Percentiles rank a stretch among this genome's conserved stretches.
These are phyloP conservation scores for Podospora anserina DNA, from an alignment of 495 filamentous ascomycete genomes.

Conservation along the genomic window DNA sequence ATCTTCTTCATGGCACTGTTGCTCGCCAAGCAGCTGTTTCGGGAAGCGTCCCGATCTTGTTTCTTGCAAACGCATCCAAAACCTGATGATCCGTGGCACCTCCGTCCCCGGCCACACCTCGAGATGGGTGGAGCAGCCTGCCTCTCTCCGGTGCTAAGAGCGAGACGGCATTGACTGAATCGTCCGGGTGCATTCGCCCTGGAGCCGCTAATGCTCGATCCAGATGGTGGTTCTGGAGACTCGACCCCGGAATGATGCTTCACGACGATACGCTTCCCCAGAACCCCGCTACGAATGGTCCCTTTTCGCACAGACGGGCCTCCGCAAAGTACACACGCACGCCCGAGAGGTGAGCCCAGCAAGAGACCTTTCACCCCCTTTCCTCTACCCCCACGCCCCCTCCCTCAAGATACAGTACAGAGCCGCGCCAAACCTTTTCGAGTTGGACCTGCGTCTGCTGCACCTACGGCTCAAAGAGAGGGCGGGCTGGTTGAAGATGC, in stretches of 20 bases:
- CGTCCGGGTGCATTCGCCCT: conserved; percentile 22
- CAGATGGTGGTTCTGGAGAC: conserved; percentile 5
- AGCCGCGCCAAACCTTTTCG: conserved; percentile 31
- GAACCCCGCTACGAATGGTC: background rate
- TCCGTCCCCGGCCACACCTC: background rate
- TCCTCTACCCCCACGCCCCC: conserved; percentile 10
- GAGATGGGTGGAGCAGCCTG: background rate
- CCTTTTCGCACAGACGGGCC: conserved; percentile 11
- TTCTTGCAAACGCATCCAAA: background rate
- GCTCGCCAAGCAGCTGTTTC: conserved; percentile 12
- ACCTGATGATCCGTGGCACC: background rate
- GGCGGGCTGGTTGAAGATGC: background rate
- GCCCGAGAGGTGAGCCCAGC: conserved; percentile 24
- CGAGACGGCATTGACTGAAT: conserved; percentile 12
- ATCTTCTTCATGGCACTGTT: background rate
- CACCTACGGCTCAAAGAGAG: background rate
- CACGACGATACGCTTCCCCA: background rate
- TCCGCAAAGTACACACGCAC: conserved; percentile 4
- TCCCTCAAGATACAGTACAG: conserved; percentile 4
- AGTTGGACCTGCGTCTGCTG: conserved; percentile 37
- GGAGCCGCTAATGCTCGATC: conserved; percentile 18
- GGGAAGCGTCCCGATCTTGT: conserved; percentile 11
- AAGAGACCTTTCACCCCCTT: conserved; percentile 6
- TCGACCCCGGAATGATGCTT: conserved; percentile 2
- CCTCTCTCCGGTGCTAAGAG: background rate